Base-by-base conservation (phyloP, 495 filamentous ascomycete genomes). In the Penicillium desertorum region DNA sequence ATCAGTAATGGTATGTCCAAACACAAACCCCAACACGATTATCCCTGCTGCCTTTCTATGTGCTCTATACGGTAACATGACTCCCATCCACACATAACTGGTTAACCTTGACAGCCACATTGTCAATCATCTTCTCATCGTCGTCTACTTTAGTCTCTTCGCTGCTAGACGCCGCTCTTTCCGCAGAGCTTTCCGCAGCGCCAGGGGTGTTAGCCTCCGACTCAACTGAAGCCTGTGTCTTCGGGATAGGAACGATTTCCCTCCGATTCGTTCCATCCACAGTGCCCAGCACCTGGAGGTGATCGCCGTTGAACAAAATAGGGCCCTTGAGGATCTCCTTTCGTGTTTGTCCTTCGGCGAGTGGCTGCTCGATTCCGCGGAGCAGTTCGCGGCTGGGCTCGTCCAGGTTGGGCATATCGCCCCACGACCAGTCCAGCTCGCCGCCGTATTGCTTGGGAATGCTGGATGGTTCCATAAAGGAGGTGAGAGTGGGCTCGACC, bases 391-490 rank as follows among this genome's bases (percentile, higher is more conserved):
- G 67, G 34, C 81, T 80, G 10, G 72, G 67, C 6, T 85, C 85
- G 59, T 96, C 91, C 19, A 89, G 70, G 50, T 81, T 77, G 12
- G 90, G 89, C 72, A 83, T 74, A 54, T 88, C 83, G 49, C 88
- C 88, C 71, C 85, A 95, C 58, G 86, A 67, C 76, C 88, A 96
- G 36, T 94, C 87, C 5, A 96, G 80, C 47, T 89, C 80, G 29
- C 91, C 91, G 48, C 91, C 91, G 63, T 93, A 96, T 63, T 84
- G 82, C 71, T 88, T 89, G 12, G 91, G 91, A 45, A 96, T 89
- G 65, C 90, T 87, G 50, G 80, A 76, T 0, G 82, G 73, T n/a
- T 94, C 87, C 74, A 96, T 91, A 75, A 92, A 96, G 27, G 81
- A 74, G 55, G 83, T 82, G 12, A 96, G 80, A 4, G 89, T 92